These are phyloP conservation scores for Monosporascus cannonballus DNA, from an alignment of 2,329 filamentous ascomycete genomes.

Conservation along the genomic window DNA sequence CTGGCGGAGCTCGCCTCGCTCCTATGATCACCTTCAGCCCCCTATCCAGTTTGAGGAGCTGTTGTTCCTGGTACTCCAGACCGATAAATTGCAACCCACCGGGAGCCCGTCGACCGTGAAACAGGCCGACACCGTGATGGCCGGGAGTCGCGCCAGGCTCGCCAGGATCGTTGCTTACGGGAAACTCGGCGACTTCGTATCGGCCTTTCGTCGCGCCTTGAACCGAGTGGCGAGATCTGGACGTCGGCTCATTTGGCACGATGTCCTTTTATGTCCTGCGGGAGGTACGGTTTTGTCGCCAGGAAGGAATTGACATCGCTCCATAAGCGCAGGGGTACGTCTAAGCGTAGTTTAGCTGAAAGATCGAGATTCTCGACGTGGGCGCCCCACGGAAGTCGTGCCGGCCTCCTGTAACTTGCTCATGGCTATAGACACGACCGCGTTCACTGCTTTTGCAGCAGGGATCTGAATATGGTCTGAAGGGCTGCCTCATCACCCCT, in stretches of 20 bases:
- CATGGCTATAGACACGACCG: conserved; percentile 13
- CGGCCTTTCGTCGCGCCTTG: conserved; percentile 22
- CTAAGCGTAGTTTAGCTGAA: conserved; percentile 16
- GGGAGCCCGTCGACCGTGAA: conserved; percentile 23
- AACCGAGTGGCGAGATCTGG: conserved; percentile 26
- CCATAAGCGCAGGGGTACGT: conserved; percentile 19
- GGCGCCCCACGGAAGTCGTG: conserved; percentile 21
- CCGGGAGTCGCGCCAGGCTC: conserved; percentile 25
- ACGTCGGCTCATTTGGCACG: conserved; percentile 19
- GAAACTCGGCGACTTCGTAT: conserved; percentile 21
- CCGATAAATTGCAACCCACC: conserved; percentile 23
- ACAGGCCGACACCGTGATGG: conserved; percentile 27
- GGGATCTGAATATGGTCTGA: conserved; percentile 16
- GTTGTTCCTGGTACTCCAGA: conserved; percentile 17
- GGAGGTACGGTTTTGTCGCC: conserved; percentile 30
- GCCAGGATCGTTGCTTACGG: conserved; percentile 29
- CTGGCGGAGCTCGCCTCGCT: conserved; percentile 2
- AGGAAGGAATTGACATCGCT: conserved; percentile 25
- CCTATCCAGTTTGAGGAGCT: neutral
- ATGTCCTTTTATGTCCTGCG: conserved; percentile 16
- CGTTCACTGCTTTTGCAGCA: conserved; percentile 18
- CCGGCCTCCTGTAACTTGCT: conserved; percentile 11
- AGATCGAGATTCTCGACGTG: conserved; percentile 18
- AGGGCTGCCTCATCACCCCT: conserved; percentile 21
- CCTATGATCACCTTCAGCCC: neutral